Base-by-base conservation (phyloP, 441 rosid genomes). In the Adansonia gregorii region DNA sequence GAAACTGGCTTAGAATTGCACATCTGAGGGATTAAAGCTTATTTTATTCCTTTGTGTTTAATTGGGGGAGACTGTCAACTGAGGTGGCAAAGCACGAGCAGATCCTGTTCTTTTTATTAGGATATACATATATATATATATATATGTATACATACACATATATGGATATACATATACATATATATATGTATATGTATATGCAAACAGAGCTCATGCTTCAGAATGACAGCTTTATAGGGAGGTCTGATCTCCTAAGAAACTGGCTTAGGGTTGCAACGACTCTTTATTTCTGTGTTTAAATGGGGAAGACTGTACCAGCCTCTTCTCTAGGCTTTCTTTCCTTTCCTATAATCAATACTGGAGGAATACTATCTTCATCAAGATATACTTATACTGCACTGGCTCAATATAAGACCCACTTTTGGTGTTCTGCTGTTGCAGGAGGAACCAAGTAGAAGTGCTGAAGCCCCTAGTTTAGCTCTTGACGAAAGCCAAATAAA, bases 361-460 rank as follows among this genome's bases (percentile, higher is more conserved):
- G 22, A 56, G 12, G 48, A 58, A 58, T 73, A 20, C 56, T 12
- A 8, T 22, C 67, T 73, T 59, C 14, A 58, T 59, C 41, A 41
- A 20, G 20, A 11, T 58, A 14, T 58, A 20, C 9, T 73, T 20
- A 31, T 43, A 49, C 31, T 73, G 43, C 56, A 73, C 22, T 20
- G 76, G 76, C 31, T 20, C 55, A 58, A 43, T 73, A 24, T 20
- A 41, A 66, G 41, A 59, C 43, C 54, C 52, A 59, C 52, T 43
- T 58, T 19, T 43, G 12, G 12, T 58, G 43, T 73, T 14, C 41
- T 14, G 27, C 19, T 58, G 41, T 58, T 43, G 67, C 43, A 43
- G 56, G 76, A 45, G 59, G 67, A 73, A 43, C 67, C 31, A 43
- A 59, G 55, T 43, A 73, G 59, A 73, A 66, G 67, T 43, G 76